Evolutionary conservation across 2,329 filamentous ascomycete genomes (phyloP).

Genomic region (Colletotrichum brevisporum): DNA sequence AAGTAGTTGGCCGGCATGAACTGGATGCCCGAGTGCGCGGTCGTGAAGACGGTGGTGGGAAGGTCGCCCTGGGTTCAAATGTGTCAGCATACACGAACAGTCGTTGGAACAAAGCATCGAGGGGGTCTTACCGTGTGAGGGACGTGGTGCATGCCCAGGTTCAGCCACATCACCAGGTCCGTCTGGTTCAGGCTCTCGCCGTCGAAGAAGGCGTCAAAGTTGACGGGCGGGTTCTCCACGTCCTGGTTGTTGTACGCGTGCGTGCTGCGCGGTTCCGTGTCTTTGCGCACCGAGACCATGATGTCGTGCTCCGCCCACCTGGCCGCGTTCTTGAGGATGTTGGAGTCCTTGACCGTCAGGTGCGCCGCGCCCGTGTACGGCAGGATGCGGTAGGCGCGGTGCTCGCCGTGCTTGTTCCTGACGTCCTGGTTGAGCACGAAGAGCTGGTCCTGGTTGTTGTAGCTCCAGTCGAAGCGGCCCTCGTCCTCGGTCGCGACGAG

Average conservation of each 20-base stretch:
- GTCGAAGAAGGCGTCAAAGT: slow-evolving; percentile 65
- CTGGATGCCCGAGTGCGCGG: slow-evolving; percentile 56
- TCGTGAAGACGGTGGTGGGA: slow-evolving; percentile 64
- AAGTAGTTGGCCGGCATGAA: slow-evolving; percentile 60
- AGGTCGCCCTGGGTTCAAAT: slow-evolving; percentile 50
- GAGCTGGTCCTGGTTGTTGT: slow-evolving; percentile 62
- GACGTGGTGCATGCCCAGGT: slow-evolving; percentile 70
- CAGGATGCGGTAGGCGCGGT: slow-evolving; percentile 65
- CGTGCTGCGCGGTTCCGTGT: slow-evolving; percentile 63
- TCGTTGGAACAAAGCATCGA: not conserved
- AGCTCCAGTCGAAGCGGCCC: slow-evolving; percentile 61
- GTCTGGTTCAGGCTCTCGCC: slow-evolving; percentile 53
- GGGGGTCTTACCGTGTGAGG: slow-evolving; percentile 58
- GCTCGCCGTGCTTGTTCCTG: slow-evolving; percentile 65
- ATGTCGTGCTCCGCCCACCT: slow-evolving; percentile 66
- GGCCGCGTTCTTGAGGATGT: slow-evolving; percentile 59
- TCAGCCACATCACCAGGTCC: slow-evolving; percentile 65
- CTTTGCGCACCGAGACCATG: slow-evolving; percentile 64
- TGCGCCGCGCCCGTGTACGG: slow-evolving; percentile 56
- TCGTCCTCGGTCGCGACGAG: slow-evolving; percentile 60
- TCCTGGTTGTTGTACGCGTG: slow-evolving; percentile 62
- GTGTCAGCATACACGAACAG: not conserved
- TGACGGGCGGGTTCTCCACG: slow-evolving; percentile 61
- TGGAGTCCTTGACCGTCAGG: slow-evolving; percentile 64
- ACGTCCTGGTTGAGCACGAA: slow-evolving; percentile 65